These are phyloP conservation scores for Tolypocladium album DNA, from an alignment of 2,329 filamentous ascomycete species.

Conservation along the genomic window DNA sequence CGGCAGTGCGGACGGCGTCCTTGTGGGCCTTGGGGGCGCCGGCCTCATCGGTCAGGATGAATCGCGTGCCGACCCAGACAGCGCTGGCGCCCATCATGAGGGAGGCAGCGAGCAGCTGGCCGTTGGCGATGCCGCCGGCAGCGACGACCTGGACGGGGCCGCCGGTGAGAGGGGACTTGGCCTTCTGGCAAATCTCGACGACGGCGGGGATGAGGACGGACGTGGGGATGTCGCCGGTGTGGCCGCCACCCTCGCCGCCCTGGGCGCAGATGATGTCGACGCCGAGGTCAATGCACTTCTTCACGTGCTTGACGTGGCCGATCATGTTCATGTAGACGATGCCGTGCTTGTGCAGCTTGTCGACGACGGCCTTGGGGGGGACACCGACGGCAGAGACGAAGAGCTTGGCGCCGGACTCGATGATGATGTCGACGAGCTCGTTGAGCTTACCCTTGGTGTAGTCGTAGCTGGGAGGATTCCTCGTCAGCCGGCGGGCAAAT, in stretches of 20 bases:
- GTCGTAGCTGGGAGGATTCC: constrained; percentile 61
- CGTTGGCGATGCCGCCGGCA: constrained; percentile 89
- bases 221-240: constrained; percentile 90
- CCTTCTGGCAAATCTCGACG: constrained; percentile 66
- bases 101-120: constrained; percentile 77
- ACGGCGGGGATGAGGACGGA: constrained; percentile 87
- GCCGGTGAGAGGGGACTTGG: constrained; percentile 81
- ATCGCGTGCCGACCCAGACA: constrained; percentile 95
- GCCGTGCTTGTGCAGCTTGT: constrained; percentile 76
- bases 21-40: constrained; percentile 90
- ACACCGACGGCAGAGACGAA: constrained; percentile 97
- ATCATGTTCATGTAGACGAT: constrained; percentile 99
- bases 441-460: constrained; percentile 98
- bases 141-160: constrained; percentile 84
- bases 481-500: neutral
- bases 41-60: constrained; percentile 88
- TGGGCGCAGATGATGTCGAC: constrained; percentile 97
- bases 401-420: constrained; percentile 79
- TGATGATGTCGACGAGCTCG: constrained; percentile 83
- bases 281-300: constrained; percentile 87
- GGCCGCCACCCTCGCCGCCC: constrained; percentile 93
- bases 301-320: constrained; percentile 96
- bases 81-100: constrained; percentile 86
- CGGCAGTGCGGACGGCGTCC: constrained; percentile 82
- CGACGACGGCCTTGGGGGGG: constrained; percentile 78